A percentile compares a stretch with the other conserved stretches of the same genome.
Conservation (phyloP, 305 asterid species). For the Withania somnifera region DNA sequence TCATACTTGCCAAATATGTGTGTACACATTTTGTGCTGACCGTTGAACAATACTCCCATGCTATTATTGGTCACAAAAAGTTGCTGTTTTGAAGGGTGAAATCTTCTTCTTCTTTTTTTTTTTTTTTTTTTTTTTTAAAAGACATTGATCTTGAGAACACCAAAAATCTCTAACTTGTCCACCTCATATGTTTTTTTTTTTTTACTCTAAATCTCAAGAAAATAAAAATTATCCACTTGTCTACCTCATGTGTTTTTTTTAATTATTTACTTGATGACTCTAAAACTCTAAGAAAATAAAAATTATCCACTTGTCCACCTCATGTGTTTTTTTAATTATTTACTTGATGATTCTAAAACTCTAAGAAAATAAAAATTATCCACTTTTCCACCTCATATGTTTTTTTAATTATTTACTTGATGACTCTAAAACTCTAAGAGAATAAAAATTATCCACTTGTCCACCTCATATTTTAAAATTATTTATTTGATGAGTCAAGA, state of each 20-base stretch:
- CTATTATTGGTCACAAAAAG: neutral
- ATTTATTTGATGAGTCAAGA: too few species aligned
- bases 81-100: neutral
- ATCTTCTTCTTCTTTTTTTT: too few species aligned
- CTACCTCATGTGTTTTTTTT: too few species aligned
- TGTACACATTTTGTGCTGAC: neutral
- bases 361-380: too few species aligned
- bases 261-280: too few species aligned
- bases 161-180: neutral
- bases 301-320: neutral
- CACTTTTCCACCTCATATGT: neutral
- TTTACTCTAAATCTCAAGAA: neutral
- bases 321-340: neutral
- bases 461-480: too few species aligned
- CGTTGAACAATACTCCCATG: neutral
- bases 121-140: too few species aligned
- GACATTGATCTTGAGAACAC: neutral
- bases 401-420: neutral
- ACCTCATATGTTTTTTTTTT: neutral
- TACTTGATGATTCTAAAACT: neutral
- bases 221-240: too few species aligned
- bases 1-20: neutral
- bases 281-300: too few species aligned
- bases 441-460: too few species aligned
- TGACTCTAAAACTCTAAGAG: neutral